Conservation (phyloP, 805 yeast species). For the Kluyveromyces siamensis region DNA sequence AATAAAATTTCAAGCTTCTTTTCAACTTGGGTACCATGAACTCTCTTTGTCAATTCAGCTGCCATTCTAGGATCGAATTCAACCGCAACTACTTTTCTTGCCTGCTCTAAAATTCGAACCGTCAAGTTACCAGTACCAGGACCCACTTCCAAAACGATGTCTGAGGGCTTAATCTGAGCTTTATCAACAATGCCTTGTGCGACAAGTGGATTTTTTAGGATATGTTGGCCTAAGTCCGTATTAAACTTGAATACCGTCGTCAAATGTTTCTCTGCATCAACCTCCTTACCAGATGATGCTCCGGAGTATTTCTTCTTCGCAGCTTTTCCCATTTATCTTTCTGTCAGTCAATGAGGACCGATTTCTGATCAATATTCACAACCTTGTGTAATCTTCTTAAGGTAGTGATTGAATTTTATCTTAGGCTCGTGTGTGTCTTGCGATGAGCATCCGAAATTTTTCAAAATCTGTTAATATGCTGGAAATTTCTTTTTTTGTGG, state of each 20-base stretch:
- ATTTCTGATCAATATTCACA: not conserved
- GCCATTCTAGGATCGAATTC: constrained; percentile 99
- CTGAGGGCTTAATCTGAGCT: constrained; percentile 87
- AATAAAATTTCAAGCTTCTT: constrained; percentile 83
- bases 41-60: constrained; percentile 94
- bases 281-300: constrained; percentile 44
- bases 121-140: constrained; percentile 99
- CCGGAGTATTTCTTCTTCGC: constrained; percentile 49
- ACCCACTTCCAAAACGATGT: constrained; percentile 90
- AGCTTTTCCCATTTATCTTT: constrained; percentile 46
- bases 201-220: constrained; percentile 87
- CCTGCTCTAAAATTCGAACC: constrained; percentile 84
- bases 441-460: constrained; percentile 2
- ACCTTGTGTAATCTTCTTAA: not conserved
- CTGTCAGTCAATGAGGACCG: not conserved
- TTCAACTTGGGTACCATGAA: constrained; percentile 91
- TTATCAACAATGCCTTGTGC: constrained; percentile 98
- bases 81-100: constrained; percentile 87
- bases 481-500: not conserved
- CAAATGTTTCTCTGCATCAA: constrained; percentile 59
- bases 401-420: not conserved
- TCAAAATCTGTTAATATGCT: not conserved
- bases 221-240: constrained; percentile 95
- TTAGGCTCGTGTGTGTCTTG: not conserved
- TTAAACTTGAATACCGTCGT: constrained; percentile 87